Base-by-base conservation (phyloP, 257 asterid species). In the Scutellaria minor region DNA sequence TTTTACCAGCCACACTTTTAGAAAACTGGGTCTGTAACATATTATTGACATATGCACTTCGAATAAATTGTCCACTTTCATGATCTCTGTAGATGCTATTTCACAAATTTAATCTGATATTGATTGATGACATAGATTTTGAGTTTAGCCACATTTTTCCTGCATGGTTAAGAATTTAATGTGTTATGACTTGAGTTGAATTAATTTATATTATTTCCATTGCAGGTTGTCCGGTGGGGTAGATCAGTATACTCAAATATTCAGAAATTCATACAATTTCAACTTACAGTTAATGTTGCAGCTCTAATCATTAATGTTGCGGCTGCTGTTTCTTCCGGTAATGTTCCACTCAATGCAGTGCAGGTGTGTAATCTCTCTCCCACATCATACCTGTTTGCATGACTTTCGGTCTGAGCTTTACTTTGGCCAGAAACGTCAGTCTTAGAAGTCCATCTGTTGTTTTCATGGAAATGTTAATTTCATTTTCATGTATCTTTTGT, bases 161-260 rank as follows among this genome's bases (percentile, higher is more conserved):
- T 80, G 27, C 11, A 15, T 66, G 55, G 65, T 59, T 48, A 13
- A 61, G 64, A 46, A 63, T 42, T 71, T 61, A 5, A 1, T 10
- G 46, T 31, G 53, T 57, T 53, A 45, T 61, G 42, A 15, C 44
- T 39, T 42, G 7, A 24, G 59, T 47, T 11, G 3, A n/a, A 41
- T 60, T 54, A 70, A 52, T 20, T 31, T 48, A 27, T 50, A 4
- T 58, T 18, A 6, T 79, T 18, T 44, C 44, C 39, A 64, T 63
- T 83, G 78, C 90, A 94, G 99, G 99, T 91, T 70, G 97, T 94
- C 48, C 87, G 97, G 59, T 94, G 99, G 99, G 97, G 99, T 71
- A 83, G 99, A 85, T 89, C 99, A 10, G 99, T 94, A 9, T 94
- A 94, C 46, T 96, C 99, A 46, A 94, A 94, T 70, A 89, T 94